phyloP scores from a whole-genome alignment of 164 flowering plant species.

The Stephania yunnanensis region DNA sequence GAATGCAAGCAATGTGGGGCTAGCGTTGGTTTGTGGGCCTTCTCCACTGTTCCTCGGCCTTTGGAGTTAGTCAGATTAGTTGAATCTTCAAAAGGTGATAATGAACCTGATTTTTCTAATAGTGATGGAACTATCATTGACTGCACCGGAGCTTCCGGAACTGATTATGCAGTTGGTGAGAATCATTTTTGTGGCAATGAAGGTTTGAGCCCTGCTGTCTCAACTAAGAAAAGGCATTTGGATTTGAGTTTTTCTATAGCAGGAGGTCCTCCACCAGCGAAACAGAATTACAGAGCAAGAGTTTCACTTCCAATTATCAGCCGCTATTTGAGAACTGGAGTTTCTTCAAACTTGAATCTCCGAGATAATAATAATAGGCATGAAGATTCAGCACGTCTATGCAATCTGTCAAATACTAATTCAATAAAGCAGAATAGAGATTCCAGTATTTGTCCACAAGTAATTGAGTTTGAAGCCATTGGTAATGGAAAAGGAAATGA shows the following conservation, averaged over 20 bases:
- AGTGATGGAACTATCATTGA: constrained; percentile 10
- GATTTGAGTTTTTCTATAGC: constrained; percentile 68
- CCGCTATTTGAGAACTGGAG: constrained; percentile 53
- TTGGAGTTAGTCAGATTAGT: constrained; percentile 57
- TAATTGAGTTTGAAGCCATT: constrained; percentile 15
- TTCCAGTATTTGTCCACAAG: constrained; percentile 6
- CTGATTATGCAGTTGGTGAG: constrained; percentile 16
- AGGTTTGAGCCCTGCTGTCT: constrained; percentile 13
- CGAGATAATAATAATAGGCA: constrained; percentile 15
- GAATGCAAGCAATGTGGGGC: constrained; percentile 92
- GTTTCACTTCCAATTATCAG: constrained; percentile 79
- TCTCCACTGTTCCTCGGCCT: constrained; percentile 56
- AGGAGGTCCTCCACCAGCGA: constrained; percentile 89
- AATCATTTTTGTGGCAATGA: constrained; percentile 17
- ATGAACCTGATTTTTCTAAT: constrained; percentile 19
- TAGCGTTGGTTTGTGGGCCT: constrained; percentile 85
- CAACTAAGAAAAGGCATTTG: constrained; percentile 16
- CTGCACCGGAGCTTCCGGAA: constrained; percentile 9
- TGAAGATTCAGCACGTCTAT: constrained; percentile 12
- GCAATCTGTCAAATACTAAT: constrained; percentile 9
- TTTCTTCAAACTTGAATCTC: constrained; percentile 31
- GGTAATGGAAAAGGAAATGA: constrained; percentile 16
- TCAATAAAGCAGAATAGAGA: constrained; percentile 16
- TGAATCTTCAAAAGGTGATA: constrained; percentile 44
- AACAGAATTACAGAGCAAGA: constrained; percentile 72